A percentile compares a stretch with the other conserved stretches of the same genome.
Conservation (phyloP, 352 stramenopile genomes). For the Globisporangium ultimum region DNA sequence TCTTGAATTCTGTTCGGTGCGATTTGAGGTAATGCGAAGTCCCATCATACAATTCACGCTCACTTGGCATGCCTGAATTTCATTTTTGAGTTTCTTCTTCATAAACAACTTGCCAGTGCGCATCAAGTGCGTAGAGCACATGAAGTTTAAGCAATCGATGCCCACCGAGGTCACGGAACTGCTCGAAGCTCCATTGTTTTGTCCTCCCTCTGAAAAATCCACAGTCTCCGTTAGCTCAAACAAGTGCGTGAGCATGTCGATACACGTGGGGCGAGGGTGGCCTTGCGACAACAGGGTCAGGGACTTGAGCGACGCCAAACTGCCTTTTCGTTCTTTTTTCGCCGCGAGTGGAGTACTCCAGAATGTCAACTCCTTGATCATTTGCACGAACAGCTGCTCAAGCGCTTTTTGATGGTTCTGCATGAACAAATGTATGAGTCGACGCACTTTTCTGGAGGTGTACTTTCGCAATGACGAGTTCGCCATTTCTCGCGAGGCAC, state of each 20-base stretch:
- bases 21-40: conserved; percentile 62
- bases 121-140: conserved; percentile 83
- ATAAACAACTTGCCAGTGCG: conserved; percentile 55
- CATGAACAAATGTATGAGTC: conserved; percentile 82
- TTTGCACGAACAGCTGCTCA: conserved; percentile 70
- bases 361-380: conserved; percentile 83
- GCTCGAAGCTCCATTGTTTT: conserved; percentile 19
- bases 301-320: conserved; percentile 55
- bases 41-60: conserved; percentile 89
- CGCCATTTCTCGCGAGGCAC: conserved; percentile 74
- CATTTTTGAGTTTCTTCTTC: conserved; percentile 80
- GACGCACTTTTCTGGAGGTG: conserved; percentile 82
- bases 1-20: conserved; percentile 36
- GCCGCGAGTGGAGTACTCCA: conserved; percentile 56
- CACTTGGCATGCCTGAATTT: conserved; percentile 62
- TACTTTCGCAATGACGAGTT: conserved; percentile 85
- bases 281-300: conserved; percentile 64
- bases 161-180: conserved; percentile 52
- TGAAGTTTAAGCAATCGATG: conserved; percentile 85
- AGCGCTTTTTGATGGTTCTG: conserved; percentile 65
- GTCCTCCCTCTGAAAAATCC: conserved; percentile 63
- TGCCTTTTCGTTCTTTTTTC: conserved; percentile 36
- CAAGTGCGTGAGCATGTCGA: conserved; percentile 75
- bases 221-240: conserved; percentile 85
- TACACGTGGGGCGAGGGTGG: conserved; percentile 70